Conservation (phyloP, 1,139 yeast genomes). For the Blastobotrys arbuscula region DNA sequence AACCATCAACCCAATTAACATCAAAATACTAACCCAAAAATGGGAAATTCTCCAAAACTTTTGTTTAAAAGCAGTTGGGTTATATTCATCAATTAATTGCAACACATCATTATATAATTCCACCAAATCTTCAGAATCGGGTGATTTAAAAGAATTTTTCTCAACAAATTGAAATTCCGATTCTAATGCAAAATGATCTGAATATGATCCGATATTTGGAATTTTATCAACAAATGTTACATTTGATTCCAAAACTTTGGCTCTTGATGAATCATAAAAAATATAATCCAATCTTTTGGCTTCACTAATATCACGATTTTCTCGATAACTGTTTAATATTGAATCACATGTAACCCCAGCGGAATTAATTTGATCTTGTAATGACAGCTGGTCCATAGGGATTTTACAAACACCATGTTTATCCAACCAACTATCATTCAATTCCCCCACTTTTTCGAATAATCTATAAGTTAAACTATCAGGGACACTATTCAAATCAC, state of each 20-base stretch:
- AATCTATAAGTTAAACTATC: slow-evolving; percentile 77
- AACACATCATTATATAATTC: slow-evolving; percentile 52
- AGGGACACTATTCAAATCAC: slow-evolving; percentile 87
- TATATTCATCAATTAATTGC: slow-evolving; percentile 51
- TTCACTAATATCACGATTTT: slow-evolving; percentile 51
- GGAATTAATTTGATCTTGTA: slow-evolving; percentile 57
- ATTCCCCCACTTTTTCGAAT: slow-evolving; percentile 61
- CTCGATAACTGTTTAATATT: slow-evolving; percentile 79
- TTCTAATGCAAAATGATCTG: slow-evolving; percentile 90
- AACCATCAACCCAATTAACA: slow-evolving; percentile 49
- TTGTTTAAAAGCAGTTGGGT: slow-evolving; percentile 53
- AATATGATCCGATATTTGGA: slow-evolving; percentile 61
- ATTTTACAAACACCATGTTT: slow-evolving; percentile 46
- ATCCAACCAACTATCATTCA: slow-evolving; percentile 80
- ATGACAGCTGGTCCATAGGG: slow-evolving; percentile 43
- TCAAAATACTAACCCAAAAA: slow-evolving; percentile 50
- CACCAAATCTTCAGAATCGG: slow-evolving; percentile 3
- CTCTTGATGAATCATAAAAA: slow-evolving; percentile 53
- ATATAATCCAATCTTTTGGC: slow-evolving; percentile 94
- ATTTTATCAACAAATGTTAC: slow-evolving; percentile 70
- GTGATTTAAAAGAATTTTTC: slow-evolving; percentile 10
- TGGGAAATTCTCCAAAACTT: slow-evolving; percentile 60
- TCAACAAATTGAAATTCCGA: slow-evolving; percentile 38
- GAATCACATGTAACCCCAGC: slow-evolving; percentile 95
- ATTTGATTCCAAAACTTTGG: slow-evolving; percentile 52